These are phyloP conservation scores for Cyberlindnera mycetangii DNA, from an alignment of 805 yeast species.

Conservation along the genomic window DNA sequence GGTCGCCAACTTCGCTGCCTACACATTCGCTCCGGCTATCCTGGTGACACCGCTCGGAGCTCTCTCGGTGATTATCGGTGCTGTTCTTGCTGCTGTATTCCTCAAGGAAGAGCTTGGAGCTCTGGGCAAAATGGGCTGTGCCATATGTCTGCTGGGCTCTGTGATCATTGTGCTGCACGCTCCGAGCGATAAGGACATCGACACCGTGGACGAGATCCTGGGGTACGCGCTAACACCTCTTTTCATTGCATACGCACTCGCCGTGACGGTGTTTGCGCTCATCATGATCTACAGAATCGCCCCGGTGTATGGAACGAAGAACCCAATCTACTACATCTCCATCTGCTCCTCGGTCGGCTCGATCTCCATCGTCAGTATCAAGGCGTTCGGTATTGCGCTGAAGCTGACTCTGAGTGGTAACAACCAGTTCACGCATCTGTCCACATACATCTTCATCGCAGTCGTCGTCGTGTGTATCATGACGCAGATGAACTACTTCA, in stretches of 20 bases:
- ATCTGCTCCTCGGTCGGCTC: constrained; percentile 91
- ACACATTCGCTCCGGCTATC: constrained; percentile 92
- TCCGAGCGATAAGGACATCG: constrained; percentile 88
- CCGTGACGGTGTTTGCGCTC: constrained; percentile 64
- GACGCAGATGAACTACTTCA: constrained; percentile 92
- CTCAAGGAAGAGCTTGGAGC: constrained; percentile 84
- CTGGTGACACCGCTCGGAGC: constrained; percentile 93
- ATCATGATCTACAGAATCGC: constrained; percentile 83
- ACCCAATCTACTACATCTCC: constrained; percentile 86
- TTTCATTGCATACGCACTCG: constrained; percentile 61
- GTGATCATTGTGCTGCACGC: constrained; percentile 88
- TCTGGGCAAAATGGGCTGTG: constrained; percentile 89
- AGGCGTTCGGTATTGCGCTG: constrained; percentile 90
- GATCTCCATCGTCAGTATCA: constrained; percentile 85
- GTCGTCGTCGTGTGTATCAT: constrained; percentile 80
- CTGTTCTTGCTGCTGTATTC: constrained; percentile 82
- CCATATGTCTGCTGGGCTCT: constrained; percentile 83
- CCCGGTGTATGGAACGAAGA: constrained; percentile 72
- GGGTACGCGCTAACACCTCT: constrained; percentile 76
- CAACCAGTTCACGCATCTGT: constrained; percentile 81
- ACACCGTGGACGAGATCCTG: constrained; percentile 85
- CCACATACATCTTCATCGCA: constrained; percentile 76
- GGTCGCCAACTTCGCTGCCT: constrained; percentile 89
- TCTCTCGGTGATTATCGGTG: constrained; percentile 84
- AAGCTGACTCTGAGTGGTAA: constrained; percentile 81